Percentiles rank a stretch among this genome's conserved stretches.
Evolutionary conservation across 2,329 filamentous ascomycete species (phyloP).

Genomic region (Fusarium fujikuroi): DNA sequence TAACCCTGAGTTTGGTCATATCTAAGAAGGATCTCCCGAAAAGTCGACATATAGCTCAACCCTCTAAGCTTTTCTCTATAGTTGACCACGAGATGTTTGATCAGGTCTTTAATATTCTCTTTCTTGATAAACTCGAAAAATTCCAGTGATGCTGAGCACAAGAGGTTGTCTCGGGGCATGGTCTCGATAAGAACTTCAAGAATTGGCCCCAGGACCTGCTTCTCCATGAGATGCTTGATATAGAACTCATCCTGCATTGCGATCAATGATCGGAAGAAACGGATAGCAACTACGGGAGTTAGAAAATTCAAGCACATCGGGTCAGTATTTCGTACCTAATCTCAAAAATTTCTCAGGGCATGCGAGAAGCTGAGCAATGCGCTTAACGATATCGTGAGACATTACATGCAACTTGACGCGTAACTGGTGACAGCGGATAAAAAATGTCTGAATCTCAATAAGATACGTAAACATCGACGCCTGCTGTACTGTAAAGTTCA

Average conservation of each 20-base stretch:
- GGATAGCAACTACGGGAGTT: slow-evolving; percentile 76
- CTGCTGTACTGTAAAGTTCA: slow-evolving; percentile 81
- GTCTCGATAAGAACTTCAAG: slow-evolving; percentile 85
- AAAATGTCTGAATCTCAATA: slow-evolving; percentile 93
- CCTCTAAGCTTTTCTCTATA: slow-evolving; percentile 80
- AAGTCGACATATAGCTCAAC: slow-evolving; percentile 87
- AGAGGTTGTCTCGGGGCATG: slow-evolving; percentile 90
- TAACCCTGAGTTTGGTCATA: slow-evolving; percentile 84
- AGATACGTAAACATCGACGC: slow-evolving; percentile 92
- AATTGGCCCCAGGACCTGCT: slow-evolving; percentile 84
- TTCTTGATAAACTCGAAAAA: slow-evolving; percentile 91
- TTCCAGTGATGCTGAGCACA: slow-evolving; percentile 93
- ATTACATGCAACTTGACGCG: slow-evolving; percentile 91
- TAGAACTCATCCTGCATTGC: slow-evolving; percentile 92
- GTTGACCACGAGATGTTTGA: slow-evolving; percentile 85
- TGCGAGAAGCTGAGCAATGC: slow-evolving; percentile 83
- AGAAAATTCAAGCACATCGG: slow-evolving; percentile 31
- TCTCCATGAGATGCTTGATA: slow-evolving; percentile 82
- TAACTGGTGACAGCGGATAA: slow-evolving; percentile 87
- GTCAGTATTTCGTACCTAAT: slow-evolving; percentile 69
- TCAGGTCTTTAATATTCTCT: slow-evolving; percentile 82
- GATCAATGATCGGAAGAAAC: slow-evolving; percentile 91
- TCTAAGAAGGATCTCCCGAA: slow-evolving; percentile 77
- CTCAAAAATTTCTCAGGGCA: slow-evolving; percentile 93
- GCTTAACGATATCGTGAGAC: slow-evolving; percentile 78